Percentiles rank a stretch among this genome's conserved stretches.
phyloP scores from a whole-genome alignment of 164 flowering plant genomes.

The Stephania japonica region DNA sequence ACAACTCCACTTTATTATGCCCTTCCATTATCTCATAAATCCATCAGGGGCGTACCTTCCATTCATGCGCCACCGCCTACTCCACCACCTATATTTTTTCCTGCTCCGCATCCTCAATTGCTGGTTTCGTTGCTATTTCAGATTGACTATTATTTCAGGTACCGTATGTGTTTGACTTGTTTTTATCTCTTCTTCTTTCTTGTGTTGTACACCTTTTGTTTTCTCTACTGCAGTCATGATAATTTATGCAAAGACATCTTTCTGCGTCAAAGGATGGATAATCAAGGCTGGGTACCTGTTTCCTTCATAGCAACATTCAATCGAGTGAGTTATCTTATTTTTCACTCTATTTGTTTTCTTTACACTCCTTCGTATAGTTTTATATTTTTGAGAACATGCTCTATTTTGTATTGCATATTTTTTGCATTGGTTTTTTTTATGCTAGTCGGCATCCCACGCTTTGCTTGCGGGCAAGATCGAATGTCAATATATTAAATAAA shows the following conservation, averaged over 20 bases:
- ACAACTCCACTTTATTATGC: conserved; percentile 30
- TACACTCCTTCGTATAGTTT: neutral
- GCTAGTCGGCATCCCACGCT: too few species aligned
- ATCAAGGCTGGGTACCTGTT: conserved; percentile 67
- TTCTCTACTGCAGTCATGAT: conserved; percentile 40
- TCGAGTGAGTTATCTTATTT: conserved; percentile 38
- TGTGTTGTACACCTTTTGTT: neutral
- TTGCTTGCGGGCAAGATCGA: too few species aligned
- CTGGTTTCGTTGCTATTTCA: conserved; percentile 42
- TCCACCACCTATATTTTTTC: conserved; percentile 23
- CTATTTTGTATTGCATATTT: neutral
- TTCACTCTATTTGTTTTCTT: neutral
- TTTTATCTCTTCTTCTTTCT: neutral
- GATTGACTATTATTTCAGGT: conserved; percentile 89
- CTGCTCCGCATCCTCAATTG: conserved; percentile 44
- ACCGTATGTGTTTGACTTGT: neutral
- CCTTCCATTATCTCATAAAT: conserved; percentile 32
- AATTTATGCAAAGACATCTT: conserved; percentile 54
- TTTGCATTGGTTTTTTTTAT: too few species aligned
- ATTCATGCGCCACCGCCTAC: conserved; percentile 27
- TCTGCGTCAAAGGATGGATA: conserved; percentile 61
- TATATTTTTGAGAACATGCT: neutral
- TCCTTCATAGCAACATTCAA: conserved; percentile 49
- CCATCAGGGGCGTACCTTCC: conserved; percentile 32
- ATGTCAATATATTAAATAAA: too few species aligned